Evolutionary conservation across 441 rosid species (phyloP).

Genomic region (Aquilaria agallochum): DNA sequence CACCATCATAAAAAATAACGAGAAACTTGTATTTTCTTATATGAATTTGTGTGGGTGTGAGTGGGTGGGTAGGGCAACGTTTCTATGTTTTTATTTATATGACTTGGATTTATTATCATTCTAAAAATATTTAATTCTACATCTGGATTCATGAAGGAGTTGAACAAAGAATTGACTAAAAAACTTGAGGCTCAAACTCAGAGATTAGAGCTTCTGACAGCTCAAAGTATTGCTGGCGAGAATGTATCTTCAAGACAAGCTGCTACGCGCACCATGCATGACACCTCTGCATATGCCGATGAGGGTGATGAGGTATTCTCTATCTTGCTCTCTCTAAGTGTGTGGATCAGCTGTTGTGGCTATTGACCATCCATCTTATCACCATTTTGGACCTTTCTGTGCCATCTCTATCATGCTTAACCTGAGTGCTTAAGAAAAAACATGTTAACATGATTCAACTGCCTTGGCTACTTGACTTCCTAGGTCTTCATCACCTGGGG

Average conservation of each 20-base stretch:
- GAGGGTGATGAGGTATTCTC: conserved; percentile 95
- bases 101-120: no score
- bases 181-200: conserved; percentile 94
- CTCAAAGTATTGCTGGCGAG: conserved; percentile 71
- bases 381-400: background rate
- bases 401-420: background rate
- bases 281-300: conserved; percentile 72
- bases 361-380: background rate
- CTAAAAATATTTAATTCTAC: no score
- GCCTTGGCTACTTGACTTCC: no score
- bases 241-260: conserved; percentile 45
- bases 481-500: background rate
- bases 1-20: no score
- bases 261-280: conserved; percentile 45
- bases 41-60: no score
- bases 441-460: background rate
- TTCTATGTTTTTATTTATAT: no score
- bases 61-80: no score
- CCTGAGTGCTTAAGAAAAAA: background rate
- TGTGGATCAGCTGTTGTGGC: background rate
- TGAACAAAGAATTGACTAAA: conserved; percentile 75
- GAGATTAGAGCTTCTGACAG: conserved; percentile 89
- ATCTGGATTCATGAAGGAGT: conserved; percentile 46
- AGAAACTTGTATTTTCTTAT: no score
- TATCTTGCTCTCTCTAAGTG: conserved; percentile 4